These are phyloP conservation scores for Nadsonia commutata DNA, from an alignment of 1,139 yeast species.

Conservation along the genomic window DNA sequence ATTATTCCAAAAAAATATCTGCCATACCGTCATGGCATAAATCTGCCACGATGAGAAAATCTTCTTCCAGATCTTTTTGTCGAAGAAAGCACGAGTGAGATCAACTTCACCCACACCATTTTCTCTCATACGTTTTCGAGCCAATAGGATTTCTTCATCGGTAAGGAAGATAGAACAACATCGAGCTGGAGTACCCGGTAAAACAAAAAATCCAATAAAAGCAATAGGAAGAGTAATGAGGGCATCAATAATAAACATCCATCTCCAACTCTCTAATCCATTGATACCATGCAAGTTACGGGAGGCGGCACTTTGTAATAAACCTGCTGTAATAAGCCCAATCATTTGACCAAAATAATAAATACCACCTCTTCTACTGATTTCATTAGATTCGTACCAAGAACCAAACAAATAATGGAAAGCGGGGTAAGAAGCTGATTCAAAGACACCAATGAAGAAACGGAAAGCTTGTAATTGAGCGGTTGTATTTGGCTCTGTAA, in stretches of 20 bases:
- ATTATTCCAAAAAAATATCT: constrained; percentile 50
- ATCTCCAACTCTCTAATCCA: constrained; percentile 60
- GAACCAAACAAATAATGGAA: constrained; percentile 39
- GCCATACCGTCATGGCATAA: constrained; percentile 29
- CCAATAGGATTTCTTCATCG: constrained; percentile 51
- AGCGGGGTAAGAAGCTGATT: constrained; percentile 47
- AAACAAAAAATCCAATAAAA: constrained; percentile 39
- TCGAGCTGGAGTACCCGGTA: constrained; percentile 52
- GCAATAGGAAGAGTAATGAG: constrained; percentile 46
- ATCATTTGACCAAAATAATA: constrained; percentile 27
- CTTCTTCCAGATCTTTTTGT: constrained; percentile 28
- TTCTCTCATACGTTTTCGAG: constrained; percentile 36
- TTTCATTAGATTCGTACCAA: constrained; percentile 33
- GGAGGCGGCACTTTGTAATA: constrained; percentile 33
- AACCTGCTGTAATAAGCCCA: constrained; percentile 46
- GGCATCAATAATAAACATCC: constrained; percentile 67
- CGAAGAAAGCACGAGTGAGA: constrained; percentile 10
- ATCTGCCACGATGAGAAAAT: constrained; percentile 36
- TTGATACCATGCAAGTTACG: constrained; percentile 32
- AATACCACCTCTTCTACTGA: constrained; percentile 38
- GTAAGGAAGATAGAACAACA: constrained; percentile 37
- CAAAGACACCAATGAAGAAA: constrained; percentile 43
- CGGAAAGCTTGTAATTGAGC: constrained; percentile 40
- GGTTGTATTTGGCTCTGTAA: constrained; percentile 28
- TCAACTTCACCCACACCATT: not conserved